These are phyloP conservation scores for Crepidotus variabilis DNA, from an alignment of 768 basidiomycete species.

Conservation along the genomic window DNA sequence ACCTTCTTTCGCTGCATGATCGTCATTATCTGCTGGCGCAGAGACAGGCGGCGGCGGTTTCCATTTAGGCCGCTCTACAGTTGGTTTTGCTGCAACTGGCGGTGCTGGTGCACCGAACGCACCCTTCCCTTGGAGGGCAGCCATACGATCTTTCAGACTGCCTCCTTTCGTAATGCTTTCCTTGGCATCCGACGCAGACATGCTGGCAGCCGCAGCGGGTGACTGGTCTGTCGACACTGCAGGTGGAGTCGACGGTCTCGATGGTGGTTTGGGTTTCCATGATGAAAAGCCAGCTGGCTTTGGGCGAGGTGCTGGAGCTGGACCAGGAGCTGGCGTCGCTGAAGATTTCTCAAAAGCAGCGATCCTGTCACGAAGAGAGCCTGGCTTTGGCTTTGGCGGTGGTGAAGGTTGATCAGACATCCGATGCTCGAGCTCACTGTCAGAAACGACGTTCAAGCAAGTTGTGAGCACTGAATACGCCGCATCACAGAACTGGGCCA, in stretches of 20 bases:
- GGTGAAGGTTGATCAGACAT: conserved; percentile 59
- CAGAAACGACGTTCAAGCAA: not conserved
- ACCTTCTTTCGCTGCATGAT: conserved; percentile 16
- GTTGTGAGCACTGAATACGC: not conserved
- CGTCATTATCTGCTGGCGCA: conserved; percentile 43
- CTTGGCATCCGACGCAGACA: conserved; percentile 86
- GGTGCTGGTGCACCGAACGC: conserved; percentile 65
- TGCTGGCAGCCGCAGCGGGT: conserved; percentile 29
- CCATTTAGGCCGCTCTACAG: conserved; percentile 78
- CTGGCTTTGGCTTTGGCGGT: conserved; percentile 62
- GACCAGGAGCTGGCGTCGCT: conserved; percentile 28
- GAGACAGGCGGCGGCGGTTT: conserved; percentile 67
- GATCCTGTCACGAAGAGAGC: conserved; percentile 84
- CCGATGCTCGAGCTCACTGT: conserved; percentile 3
- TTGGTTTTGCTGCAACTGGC: conserved; percentile 50
- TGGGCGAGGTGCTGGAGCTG: conserved; percentile 52
- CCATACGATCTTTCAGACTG: conserved; percentile 93
- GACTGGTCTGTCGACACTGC: conserved; percentile 22
- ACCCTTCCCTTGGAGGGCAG: conserved; percentile 81
- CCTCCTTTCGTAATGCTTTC: conserved; percentile 78
- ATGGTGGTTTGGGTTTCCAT: conserved; percentile 68
- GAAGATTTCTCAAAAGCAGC: conserved; percentile 80
- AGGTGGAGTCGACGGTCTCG: conserved; percentile 43
- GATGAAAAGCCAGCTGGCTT: conserved; percentile 59
- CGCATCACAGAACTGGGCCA: not conserved